Percentiles rank a stretch among this genome's conserved stretches.
These are phyloP conservation scores for Aethionema arabicum DNA, from an alignment of 345 rosid genomes.

Conservation along the genomic window DNA sequence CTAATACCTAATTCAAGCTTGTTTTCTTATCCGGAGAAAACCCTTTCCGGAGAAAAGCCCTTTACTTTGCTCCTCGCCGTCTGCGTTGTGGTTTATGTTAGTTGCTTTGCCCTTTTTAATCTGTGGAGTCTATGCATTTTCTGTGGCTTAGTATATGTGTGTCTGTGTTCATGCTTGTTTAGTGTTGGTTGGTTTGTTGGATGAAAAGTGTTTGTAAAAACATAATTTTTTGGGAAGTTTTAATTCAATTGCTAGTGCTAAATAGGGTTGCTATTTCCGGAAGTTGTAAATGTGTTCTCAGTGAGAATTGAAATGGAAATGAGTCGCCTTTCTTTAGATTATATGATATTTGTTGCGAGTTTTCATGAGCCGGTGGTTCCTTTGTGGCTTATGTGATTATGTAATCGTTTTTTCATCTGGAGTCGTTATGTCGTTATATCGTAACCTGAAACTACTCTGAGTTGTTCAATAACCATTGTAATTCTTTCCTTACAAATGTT, in stretches of 20 bases:
- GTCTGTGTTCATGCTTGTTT: neutral
- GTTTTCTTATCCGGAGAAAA: constrained; percentile 29
- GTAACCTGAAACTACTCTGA: no score
- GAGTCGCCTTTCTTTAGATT: constrained; percentile 14
- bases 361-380: neutral
- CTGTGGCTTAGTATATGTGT: constrained; percentile 2
- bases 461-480: neutral
- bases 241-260: neutral
- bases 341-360: neutral
- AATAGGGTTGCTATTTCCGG: neutral
- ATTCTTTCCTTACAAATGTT: neutral
- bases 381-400: neutral
- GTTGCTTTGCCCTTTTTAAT: constrained; percentile 2
- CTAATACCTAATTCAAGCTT: constrained; percentile 20
- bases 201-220: neutral
- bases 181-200: constrained; percentile 7
- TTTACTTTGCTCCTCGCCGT: neutral
- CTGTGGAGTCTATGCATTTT: neutral
- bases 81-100: constrained; percentile 20
- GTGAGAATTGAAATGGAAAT: constrained; percentile 1
- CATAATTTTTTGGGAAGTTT: neutral
- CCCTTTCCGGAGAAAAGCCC: constrained; percentile 5
- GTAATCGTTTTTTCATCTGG: neutral
- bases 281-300: neutral
- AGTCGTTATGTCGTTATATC: neutral